Conservation (phyloP, 2,329 filamentous ascomycete genomes). For the Lecanoromycetidae sp. region DNA sequence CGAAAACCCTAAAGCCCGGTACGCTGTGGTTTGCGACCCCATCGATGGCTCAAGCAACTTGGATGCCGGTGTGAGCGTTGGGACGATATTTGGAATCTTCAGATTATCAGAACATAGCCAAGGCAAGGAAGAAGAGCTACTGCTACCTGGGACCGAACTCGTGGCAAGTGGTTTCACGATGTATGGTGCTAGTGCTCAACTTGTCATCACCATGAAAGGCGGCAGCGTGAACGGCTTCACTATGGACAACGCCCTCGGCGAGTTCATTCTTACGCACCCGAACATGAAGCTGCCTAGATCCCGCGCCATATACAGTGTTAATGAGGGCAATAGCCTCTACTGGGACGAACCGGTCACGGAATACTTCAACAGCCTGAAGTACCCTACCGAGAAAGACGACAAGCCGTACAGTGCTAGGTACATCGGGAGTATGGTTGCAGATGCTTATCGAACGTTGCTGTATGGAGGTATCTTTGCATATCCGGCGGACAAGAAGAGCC, state of each 20-base stretch:
- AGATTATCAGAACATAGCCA: conserved; percentile 66
- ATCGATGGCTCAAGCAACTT: conserved; percentile 97
- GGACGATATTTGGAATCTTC: conserved; percentile 93
- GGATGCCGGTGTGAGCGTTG: conserved; percentile 93
- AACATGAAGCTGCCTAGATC: conserved; percentile 76
- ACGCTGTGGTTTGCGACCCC: conserved; percentile 92
- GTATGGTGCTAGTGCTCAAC: conserved; percentile 93
- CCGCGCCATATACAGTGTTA: conserved; percentile 89
- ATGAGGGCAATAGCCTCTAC: conserved; percentile 96
- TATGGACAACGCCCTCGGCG: conserved; percentile 86
- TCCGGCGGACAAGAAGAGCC: conserved; percentile 93
- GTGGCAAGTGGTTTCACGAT: conserved; percentile 98
- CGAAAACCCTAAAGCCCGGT: conserved; percentile 61
- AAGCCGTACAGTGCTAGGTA: conserved; percentile 94
- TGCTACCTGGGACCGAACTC: conserved; percentile 80
- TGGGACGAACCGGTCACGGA: conserved; percentile 80
- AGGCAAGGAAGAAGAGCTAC: conserved; percentile 71
- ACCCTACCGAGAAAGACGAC: conserved; percentile 42
- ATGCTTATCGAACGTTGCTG: conserved; percentile 87
- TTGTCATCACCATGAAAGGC: conserved; percentile 93
- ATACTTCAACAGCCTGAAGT: conserved; percentile 85
- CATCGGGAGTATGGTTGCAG: conserved; percentile 96
- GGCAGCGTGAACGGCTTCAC: conserved; percentile 95
- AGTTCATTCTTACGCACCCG: conserved; percentile 97
- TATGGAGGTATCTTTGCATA: conserved; percentile 98